Percentiles rank a stretch among this genome's conserved stretches.
phyloP scores from a whole-genome alignment of 768 basidiomycete genomes.

The Sporobolomyces pararoseus region DNA sequence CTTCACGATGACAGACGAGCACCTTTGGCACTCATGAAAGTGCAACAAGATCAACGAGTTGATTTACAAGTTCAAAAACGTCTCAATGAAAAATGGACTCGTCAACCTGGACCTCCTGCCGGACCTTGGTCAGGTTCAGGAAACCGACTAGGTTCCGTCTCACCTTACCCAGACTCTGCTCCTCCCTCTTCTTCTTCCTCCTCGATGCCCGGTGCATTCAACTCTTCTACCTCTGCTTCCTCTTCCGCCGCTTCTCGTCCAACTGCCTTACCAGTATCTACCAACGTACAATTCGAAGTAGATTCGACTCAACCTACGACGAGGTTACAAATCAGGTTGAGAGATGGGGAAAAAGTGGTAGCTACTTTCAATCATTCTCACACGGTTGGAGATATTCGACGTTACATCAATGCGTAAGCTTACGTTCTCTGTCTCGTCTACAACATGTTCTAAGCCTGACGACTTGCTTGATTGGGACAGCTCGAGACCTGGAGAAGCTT shows the following conservation, averaged over 20 bases:
- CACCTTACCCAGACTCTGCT: slow-evolving; percentile 57
- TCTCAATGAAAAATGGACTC: slow-evolving; percentile 65
- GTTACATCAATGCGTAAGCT: slow-evolving; percentile 84
- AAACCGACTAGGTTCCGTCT: slow-evolving; percentile 68
- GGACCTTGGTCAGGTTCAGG: slow-evolving; percentile 69
- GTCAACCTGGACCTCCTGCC: slow-evolving; percentile 55
- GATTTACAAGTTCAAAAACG: slow-evolving; percentile 74
- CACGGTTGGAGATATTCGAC: slow-evolving; percentile 76
- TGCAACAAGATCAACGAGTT: slow-evolving; percentile 71
- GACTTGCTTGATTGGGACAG: slow-evolving; percentile 50
- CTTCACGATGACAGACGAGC: slow-evolving; percentile 59
- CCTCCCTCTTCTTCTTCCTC: slow-evolving; percentile 39
- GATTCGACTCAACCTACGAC: slow-evolving; percentile 78
- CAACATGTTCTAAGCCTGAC: background rate
- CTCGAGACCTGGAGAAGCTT: slow-evolving; percentile 64
- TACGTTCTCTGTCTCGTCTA: background rate
- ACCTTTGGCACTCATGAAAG: slow-evolving; percentile 70
- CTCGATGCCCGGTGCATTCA: slow-evolving; percentile 47
- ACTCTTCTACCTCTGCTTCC: slow-evolving; percentile 44
- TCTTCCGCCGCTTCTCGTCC: background rate
- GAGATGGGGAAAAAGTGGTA: slow-evolving; percentile 82
- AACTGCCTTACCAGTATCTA: background rate
- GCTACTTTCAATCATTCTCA: slow-evolving; percentile 86
- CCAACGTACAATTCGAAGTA: slow-evolving; percentile 64
- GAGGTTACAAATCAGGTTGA: slow-evolving; percentile 81